Evolutionary conservation across 768 basidiomycete genomes (phyloP), one percentile per base, ranked within the genome.

Genomic region (Podaxis rugospora): DNA sequence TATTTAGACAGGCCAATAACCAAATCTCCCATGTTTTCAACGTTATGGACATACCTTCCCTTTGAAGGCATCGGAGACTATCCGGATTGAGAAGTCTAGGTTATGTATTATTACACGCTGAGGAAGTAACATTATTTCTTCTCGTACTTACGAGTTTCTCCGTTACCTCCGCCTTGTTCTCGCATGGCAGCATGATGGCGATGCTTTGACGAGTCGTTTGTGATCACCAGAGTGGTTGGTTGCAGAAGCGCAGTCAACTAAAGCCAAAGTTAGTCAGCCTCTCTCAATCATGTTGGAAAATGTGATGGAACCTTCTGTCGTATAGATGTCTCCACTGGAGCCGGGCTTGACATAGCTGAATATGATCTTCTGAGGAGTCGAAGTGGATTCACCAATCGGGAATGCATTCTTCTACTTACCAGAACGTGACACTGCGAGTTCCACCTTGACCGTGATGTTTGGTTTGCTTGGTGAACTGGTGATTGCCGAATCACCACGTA

Each of bases 191-290:
- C 81, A 75, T 94, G 92, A 76, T 93, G 89, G 68, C 89, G 83
- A 73, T 94, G 92, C 75, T 90, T 80, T 83, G 85, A 87, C 55
- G 92, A 93, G 68, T 94, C 89, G 74, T 94, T 94, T 37, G 80
- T 80, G 69, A 94, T 87, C 57, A 69, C 78, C 68, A 94, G 77
- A 66, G 79, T 77, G 57, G 80, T 72, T 18, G 92, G 92, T 66
- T 78, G 76, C 57, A 94, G 78, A 53, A 84, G 75, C 47, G 74
- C 70, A 57, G 78, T 83, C 65, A 94, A 75, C 92, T 93, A 70
- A 63, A 64, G 64, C 60, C 46, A 27, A 63, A 63, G 35, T 28
- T 21, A 7, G 35, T 66, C 61, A 64, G 59, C 40, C 39, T 44
- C 6, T 44, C 39, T 49, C 51, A 25, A 18, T 35, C 28, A 52